Evolutionary conservation across 495 filamentous ascomycete genomes (phyloP), one percentile per base, ranked within the genome.

Genomic region (Annulohypoxylon moriforme): DNA sequence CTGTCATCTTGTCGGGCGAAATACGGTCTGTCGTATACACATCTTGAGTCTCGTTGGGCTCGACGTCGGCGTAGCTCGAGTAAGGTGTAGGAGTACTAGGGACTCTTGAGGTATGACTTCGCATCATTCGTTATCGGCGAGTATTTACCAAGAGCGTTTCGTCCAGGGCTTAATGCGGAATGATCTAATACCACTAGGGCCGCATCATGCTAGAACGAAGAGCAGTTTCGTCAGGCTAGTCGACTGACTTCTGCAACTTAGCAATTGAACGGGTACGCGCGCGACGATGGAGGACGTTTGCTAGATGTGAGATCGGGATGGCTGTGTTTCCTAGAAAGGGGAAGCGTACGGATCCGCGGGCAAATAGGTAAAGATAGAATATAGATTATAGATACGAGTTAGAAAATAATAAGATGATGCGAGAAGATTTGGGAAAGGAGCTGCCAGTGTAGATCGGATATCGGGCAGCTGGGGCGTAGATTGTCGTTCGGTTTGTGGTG

Each of bases 81-180:
- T 50, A 60, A 58, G 64, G 25, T 36, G 44, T 57, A 46, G 69
- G 68, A 60, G 57, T 65, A 46, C 60, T 72, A 29, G 57, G 61
- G 60, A 58, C 52, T 64, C 63, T 72, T 57, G 58, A 64, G 63
- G 52, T 71, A 67, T 66, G 71, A 56, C 52, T 71, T 78, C 68
- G 74, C 76, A 78, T 78, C 59, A 67, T 78, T 73, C 59, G 74
- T 74, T 57, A 60, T 74, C 73, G 66, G 65, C 42, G 65, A 56
- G 60, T 50, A 38, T 53, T 61, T 61, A 60, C 36, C 59, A 64
- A 70, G 60, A 66, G 64, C 50, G 55, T 58, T 59, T 76, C 64
- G 67, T 72, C 76, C 66, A 72, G 36, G 64, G 61, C 62, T 60
- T 64, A 71, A 74, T 63, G 74, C 66, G 63, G 58, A 67, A 61